Percentiles rank a stretch among this genome's conserved stretches.
These are phyloP conservation scores for Escovopsis sp. DNA, from an alignment of 2,329 filamentous ascomycete species.

Conservation along the genomic window DNA sequence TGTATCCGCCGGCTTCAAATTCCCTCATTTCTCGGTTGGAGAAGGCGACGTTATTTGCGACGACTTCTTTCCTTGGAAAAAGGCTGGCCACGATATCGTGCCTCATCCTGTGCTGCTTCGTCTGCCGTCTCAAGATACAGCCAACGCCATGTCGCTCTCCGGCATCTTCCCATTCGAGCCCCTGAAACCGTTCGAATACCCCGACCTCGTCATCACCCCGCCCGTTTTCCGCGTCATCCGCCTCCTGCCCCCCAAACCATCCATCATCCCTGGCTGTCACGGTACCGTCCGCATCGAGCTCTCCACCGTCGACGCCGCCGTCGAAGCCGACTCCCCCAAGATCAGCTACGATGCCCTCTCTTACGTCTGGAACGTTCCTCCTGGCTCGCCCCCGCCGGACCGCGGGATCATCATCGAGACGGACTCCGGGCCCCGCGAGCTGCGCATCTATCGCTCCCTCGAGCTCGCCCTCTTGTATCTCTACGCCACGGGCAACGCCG, in stretches of 20 bases:
- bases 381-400: conserved; percentile 4
- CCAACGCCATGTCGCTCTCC: conserved; percentile 2
- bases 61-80: too few species aligned
- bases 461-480: conserved; percentile 15
- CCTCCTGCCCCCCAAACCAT: conserved; percentile 10
- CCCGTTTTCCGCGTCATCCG: conserved; percentile 13
- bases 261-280: conserved; percentile 7
- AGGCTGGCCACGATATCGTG: too few species aligned
- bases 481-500: not conserved
- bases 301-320: conserved; percentile 9
- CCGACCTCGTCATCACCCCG: conserved; percentile 2
- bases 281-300: conserved; percentile 15
- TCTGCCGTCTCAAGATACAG: too few species aligned
- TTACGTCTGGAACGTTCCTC: conserved; percentile 15
- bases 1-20: too few species aligned
- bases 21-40: too few species aligned
- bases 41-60: too few species aligned
- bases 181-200: conserved; percentile 3
- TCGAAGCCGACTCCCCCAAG: conserved; percentile 1
- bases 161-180: not conserved
- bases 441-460: conserved; percentile 16
- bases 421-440: conserved; percentile 1
- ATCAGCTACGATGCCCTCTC: conserved; percentile 16
- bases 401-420: conserved; percentile 15
- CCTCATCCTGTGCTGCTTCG: too few species aligned